Evolutionary conservation across 2,329 filamentous ascomycete species (phyloP).

Genomic region (Epichloe hybrida): DNA sequence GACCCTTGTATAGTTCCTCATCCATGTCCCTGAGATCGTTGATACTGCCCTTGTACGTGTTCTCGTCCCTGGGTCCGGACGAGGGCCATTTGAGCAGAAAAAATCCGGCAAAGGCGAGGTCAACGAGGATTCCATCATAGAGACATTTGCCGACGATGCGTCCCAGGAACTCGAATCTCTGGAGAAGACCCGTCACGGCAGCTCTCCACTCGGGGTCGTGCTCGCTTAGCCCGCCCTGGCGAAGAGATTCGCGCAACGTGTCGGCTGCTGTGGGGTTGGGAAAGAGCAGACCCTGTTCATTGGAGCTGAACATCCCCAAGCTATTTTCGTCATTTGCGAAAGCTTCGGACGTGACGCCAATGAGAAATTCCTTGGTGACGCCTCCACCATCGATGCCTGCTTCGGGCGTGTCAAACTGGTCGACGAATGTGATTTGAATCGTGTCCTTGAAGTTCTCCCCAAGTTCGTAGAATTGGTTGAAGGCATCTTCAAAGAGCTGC

Average conservation of each 20-base stretch:
- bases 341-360: conserved; percentile 72
- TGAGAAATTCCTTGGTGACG: conserved; percentile 94
- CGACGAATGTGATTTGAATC: conserved; percentile 92
- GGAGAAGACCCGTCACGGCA: conserved; percentile 46
- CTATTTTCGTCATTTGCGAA: conserved; percentile 43
- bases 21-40: conserved; percentile 92
- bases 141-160: conserved; percentile 91
- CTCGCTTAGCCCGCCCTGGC: conserved; percentile 36
- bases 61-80: conserved; percentile 47
- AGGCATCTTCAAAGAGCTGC: conserved; percentile 75
- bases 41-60: conserved; percentile 77
- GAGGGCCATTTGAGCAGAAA: conserved; percentile 93
- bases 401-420: conserved; percentile 74
- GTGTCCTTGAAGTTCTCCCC: conserved; percentile 81
- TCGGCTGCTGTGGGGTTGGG: conserved; percentile 73
- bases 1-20: conserved; percentile 76
- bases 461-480: conserved; percentile 65
- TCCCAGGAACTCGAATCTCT: conserved; percentile 80
- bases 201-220: conserved; percentile 42
- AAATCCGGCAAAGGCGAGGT: conserved; percentile 86
- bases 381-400: conserved; percentile 94
- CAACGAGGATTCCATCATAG: conserved; percentile 91
- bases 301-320: conserved; percentile 60
- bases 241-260: conserved; percentile 47
- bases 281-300: conserved; percentile 74